Evolutionary conservation across 495 filamentous ascomycete species (phyloP).

Genomic region (Aspergillus bertholletiae): DNA sequence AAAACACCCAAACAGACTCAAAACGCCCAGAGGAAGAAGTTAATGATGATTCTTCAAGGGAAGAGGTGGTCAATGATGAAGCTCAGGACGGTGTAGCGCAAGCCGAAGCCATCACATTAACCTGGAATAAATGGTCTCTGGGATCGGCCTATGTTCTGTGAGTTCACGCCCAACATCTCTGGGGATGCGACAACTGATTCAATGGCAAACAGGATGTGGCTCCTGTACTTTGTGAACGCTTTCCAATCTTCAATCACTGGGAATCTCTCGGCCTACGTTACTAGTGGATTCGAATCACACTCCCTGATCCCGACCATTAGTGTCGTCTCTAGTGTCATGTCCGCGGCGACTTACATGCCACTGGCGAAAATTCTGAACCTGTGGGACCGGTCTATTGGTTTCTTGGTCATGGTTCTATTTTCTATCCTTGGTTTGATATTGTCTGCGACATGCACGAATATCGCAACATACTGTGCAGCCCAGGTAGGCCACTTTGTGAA

Average conservation of each 20-base stretch:
- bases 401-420: slow-evolving; percentile 39
- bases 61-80: slow-evolving; percentile 14
- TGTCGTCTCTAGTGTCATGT: slow-evolving; percentile 46
- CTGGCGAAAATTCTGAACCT: slow-evolving; percentile 67
- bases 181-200: neutral
- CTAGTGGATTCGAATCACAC: slow-evolving; percentile 54
- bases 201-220: slow-evolving; percentile 35
- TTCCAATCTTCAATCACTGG: slow-evolving; percentile 31
- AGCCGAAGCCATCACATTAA: slow-evolving; percentile 40
- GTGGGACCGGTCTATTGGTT: slow-evolving; percentile 58
- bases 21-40: slow-evolving; percentile 6
- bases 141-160: slow-evolving; percentile 32
- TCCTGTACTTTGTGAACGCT: slow-evolving; percentile 46
- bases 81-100: slow-evolving; percentile 41
- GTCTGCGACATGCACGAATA: slow-evolving; percentile 47
- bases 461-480: slow-evolving; percentile 48
- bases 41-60: slow-evolving; percentile 1
- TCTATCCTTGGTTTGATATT: slow-evolving; percentile 42
- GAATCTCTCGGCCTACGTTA: slow-evolving; percentile 31
- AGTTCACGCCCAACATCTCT: neutral
- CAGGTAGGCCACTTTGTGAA: no score
- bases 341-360: slow-evolving; percentile 44
- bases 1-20: slow-evolving; percentile 5
- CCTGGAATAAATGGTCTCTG: slow-evolving; percentile 39
- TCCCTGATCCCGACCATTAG: slow-evolving; percentile 55